A percentile compares a stretch with the other conserved stretches of the same genome.
These are phyloP conservation scores for Eucalyptus curtisii DNA, from an alignment of 345 rosid species.

Conservation along the genomic window DNA sequence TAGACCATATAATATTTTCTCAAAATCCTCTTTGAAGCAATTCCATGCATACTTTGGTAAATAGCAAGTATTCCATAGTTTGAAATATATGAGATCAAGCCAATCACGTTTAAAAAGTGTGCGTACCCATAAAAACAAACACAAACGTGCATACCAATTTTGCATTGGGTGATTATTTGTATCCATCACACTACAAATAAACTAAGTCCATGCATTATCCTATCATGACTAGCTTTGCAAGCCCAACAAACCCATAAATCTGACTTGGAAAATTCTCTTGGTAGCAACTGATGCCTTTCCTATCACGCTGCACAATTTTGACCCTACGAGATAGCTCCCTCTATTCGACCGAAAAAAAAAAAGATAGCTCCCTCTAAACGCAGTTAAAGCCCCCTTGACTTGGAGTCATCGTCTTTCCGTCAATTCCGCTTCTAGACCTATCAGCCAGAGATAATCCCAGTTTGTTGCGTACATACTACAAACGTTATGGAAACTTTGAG, in stretches of 20 bases:
- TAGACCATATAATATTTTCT: neutral
- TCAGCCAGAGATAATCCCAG: neutral
- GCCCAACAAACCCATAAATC: neutral
- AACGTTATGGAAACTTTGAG: neutral
- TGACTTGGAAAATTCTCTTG: neutral
- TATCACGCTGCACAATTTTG: neutral
- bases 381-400: neutral
- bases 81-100: neutral
- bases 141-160: neutral
- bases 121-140: neutral
- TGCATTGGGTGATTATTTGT: neutral
- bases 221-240: neutral
- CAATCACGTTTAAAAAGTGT: neutral
- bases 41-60: neutral
- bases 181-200: neutral
- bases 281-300: neutral
- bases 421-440: neutral
- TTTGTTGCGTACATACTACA: neutral
- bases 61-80: neutral
- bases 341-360: too few relatives aligned
- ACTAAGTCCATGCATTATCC: neutral
- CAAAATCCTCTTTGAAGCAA: neutral
- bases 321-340: neutral
- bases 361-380: neutral
- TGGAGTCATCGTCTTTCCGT: neutral